Evolutionary conservation across 2,329 filamentous ascomycete genomes (phyloP), one percentile per base, ranked within the genome.

Genomic region (Sclerotinia sclerotiorum): DNA sequence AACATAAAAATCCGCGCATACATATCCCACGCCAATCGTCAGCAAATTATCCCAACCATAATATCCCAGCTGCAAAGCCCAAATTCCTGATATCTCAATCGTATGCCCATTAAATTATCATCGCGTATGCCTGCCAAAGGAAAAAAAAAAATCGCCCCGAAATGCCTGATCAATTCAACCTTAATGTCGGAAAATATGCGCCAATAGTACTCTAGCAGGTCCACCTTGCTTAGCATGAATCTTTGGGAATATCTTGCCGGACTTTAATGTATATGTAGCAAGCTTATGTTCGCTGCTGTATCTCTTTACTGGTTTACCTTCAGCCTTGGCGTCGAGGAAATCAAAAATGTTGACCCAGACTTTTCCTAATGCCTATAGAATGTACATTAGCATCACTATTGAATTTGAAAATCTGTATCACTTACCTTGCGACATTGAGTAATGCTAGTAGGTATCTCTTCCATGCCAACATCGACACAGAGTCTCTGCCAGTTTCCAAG

Each of bases 291-390:
- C 68, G 67, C 49, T 81, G 1, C 24, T 8, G 71, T 83, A 84
- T 44, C 74, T 57, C 27, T 52, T 65, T 0, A 75, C 76, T 17
- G 68, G 70, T n/a, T 49, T 67, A 32, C 79, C 66, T 13, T 78
- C 79, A 0, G 67, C 67, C 39, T 61, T 69, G 3, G 67, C 67
- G 15, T 76, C 70, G 8, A 86, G 74, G 68, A 86, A 82, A 73
- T 86, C 84, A 39, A 69, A 70, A 49, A 85, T 85, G 69, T 85
- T 85, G 68, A 85, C 78, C 74, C 80, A 79, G 5, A 84, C 75
- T 0, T 60, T 71, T n/a, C 72, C 73, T 2, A 84, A 74, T 3
- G 78, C 81, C 83, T 84, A 46, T 68, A 17, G 3, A 39, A 24
- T 54, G 5, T 21, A 63, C 24, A n/a, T 68, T 56, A 56, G 49